These are phyloP conservation scores for Castanea crenata DNA, from an alignment of 306 rosid species.

Conservation along the genomic window DNA sequence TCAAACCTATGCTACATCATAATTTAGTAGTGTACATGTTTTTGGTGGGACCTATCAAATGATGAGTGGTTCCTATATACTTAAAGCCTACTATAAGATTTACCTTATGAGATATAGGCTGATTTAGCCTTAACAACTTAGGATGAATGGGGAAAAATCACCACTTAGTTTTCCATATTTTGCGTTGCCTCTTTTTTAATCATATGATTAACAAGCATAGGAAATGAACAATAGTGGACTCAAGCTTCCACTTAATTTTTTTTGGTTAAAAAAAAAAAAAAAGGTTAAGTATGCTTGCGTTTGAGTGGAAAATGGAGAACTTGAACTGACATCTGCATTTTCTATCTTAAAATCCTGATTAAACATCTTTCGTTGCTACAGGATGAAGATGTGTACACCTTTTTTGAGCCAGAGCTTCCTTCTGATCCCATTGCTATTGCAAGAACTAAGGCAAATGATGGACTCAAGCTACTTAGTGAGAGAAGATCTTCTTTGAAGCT, in stretches of 20 bases:
- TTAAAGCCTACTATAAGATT: neutral
- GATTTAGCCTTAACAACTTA: neutral
- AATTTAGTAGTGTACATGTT: neutral
- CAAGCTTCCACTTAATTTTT: neutral
- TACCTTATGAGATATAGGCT: neutral
- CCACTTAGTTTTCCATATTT: neutral
- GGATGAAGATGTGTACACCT: constrained; percentile 94
- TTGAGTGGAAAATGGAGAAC: neutral
- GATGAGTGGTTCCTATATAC: neutral
- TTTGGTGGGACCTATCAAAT: neutral
- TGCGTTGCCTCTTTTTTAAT: neutral
- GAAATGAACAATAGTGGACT: neutral
- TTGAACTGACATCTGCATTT: neutral
- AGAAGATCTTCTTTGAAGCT: constrained; percentile 51
- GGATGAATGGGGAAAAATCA: neutral
- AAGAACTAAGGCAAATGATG: constrained; percentile 59
- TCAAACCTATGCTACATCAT: neutral
- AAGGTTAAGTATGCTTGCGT: neutral
- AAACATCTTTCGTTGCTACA: constrained; percentile 32
- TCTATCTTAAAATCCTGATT: neutral
- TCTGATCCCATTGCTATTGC: constrained; percentile 30
- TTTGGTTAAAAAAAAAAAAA: neutral
- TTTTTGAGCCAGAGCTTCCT: constrained; percentile 94
- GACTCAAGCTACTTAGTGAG: constrained; percentile 50
- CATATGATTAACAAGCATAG: neutral